Evolutionary conservation across 495 filamentous ascomycete species (phyloP).

Genomic region (Aspergillus mulundensis): DNA sequence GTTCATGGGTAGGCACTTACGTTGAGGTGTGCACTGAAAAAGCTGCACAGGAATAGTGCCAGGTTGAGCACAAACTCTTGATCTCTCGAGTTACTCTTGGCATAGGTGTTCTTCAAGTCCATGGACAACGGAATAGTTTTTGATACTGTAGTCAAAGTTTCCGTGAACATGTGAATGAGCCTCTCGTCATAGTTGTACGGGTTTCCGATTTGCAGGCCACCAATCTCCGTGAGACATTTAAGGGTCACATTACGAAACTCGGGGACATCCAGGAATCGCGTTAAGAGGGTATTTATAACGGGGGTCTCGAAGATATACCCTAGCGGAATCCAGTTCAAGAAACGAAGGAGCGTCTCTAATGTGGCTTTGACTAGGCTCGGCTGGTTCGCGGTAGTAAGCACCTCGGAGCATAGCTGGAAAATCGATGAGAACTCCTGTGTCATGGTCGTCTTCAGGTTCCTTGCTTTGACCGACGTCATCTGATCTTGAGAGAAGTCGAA

Average conservation of each 20-base stretch:
- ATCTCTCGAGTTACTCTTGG: slow-evolving; percentile 83
- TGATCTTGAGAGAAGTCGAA: slow-evolving; percentile 98
- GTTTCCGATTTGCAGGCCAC: slow-evolving; percentile 74
- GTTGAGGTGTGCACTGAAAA: slow-evolving; percentile 86
- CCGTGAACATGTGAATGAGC: slow-evolving; percentile 94
- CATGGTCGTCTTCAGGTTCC: slow-evolving; percentile 96
- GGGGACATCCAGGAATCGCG: slow-evolving; percentile 80
- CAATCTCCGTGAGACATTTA: slow-evolving; percentile 96
- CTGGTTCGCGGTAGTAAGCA: slow-evolving; percentile 82
- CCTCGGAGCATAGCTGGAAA: slow-evolving; percentile 93
- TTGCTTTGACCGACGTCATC: slow-evolving; percentile 94
- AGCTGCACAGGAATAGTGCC: slow-evolving; percentile 92
- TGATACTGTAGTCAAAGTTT: slow-evolving; percentile 81
- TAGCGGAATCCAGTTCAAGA: slow-evolving; percentile 97
- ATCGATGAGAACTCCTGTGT: slow-evolving; percentile 96
- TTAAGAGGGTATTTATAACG: slow-evolving; percentile 90
- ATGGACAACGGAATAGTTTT: slow-evolving; percentile 85
- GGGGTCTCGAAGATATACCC: slow-evolving; percentile 98
- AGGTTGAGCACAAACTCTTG: slow-evolving; percentile 98
- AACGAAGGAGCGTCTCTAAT: slow-evolving; percentile 87
- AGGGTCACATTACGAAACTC: slow-evolving; percentile 96
- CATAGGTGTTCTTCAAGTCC: slow-evolving; percentile 85
- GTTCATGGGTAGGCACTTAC: slow-evolving; percentile 47
- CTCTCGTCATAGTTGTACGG: slow-evolving; percentile 87
- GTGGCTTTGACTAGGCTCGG: slow-evolving; percentile 88